Percentiles rank a stretch among this genome's conserved stretches.
These are phyloP conservation scores for Naganishia antarctica DNA, from an alignment of 768 basidiomycete genomes.

Conservation along the genomic window DNA sequence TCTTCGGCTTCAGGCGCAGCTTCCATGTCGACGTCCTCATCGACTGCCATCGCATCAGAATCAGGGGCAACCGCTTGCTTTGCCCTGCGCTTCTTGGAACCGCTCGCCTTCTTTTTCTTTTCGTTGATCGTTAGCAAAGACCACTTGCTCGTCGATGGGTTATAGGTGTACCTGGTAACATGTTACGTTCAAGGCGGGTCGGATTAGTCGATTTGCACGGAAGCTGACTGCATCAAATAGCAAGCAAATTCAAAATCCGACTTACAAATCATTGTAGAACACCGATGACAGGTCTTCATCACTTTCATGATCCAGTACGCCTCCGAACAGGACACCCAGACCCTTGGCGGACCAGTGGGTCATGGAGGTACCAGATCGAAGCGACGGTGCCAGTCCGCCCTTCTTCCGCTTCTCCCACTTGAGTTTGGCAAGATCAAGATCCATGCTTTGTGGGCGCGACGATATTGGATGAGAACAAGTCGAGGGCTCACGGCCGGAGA, in stretches of 20 bases:
- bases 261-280: conserved; percentile 80
- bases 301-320: conserved; percentile 79
- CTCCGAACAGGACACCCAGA: conserved; percentile 78
- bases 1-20: conserved; percentile 50
- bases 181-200: not conserved
- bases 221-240: too few species aligned
- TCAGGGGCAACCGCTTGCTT: conserved; percentile 29
- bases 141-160: conserved; percentile 62
- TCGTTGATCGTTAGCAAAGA: conserved; percentile 72
- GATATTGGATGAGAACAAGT: too few species aligned
- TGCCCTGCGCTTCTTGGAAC: conserved; percentile 54
- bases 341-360: conserved; percentile 64
- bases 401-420: conserved; percentile 86
- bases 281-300: conserved; percentile 79
- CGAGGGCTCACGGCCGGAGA: not conserved
- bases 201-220: not conserved
- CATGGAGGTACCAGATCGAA: conserved; percentile 83
- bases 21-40: conserved; percentile 47
- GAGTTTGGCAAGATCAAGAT: conserved; percentile 54
- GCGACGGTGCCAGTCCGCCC: conserved; percentile 65
- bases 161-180: conserved; percentile 66
- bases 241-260: not conserved
- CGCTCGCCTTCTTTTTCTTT: conserved; percentile 57
- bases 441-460: conserved; percentile 41
- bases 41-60: conserved; percentile 28